Evolutionary conservation across 2,329 filamentous ascomycete species (phyloP).

Genomic region (Clarireedia paspali): DNA sequence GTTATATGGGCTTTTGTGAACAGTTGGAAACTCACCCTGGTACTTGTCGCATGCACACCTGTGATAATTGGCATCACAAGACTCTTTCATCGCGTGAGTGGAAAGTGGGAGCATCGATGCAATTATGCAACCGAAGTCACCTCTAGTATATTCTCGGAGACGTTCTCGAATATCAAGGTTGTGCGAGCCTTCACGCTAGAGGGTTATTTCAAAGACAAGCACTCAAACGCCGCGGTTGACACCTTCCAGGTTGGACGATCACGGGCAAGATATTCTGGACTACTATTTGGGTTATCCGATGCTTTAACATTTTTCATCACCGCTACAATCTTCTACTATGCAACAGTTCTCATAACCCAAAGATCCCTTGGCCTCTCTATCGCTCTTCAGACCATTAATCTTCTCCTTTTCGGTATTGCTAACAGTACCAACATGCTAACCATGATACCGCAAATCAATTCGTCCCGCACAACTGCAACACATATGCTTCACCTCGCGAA

Average conservation of each 20-base stretch:
- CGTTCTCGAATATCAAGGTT: constrained; percentile 70
- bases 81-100: constrained; percentile 56
- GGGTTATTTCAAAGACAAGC: constrained; percentile 58
- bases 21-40: constrained; percentile 74
- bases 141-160: constrained; percentile 61
- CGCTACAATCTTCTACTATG: constrained; percentile 80
- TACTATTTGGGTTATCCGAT: constrained; percentile 72
- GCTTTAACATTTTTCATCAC: constrained; percentile 63
- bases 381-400: constrained; percentile 68
- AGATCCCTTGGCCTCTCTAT: constrained; percentile 43
- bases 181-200: constrained; percentile 72
- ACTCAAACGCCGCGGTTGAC: constrained; percentile 41
- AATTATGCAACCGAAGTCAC: constrained; percentile 55
- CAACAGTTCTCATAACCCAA: constrained; percentile 52
- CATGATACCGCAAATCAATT: constrained; percentile 73
- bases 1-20: constrained; percentile 66
- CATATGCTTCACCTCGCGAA: constrained; percentile 63
- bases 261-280: constrained; percentile 58
- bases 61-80: constrained; percentile 59
- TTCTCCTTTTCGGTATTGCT: constrained; percentile 76
- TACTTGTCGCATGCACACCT: constrained; percentile 62
- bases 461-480: constrained; percentile 63
- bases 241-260: constrained; percentile 56
- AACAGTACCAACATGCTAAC: constrained; percentile 62
- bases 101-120: constrained; percentile 63